These are phyloP conservation scores for Arxiozyma slooffiae DNA, from an alignment of 1,139 yeast species.

Conservation along the genomic window DNA sequence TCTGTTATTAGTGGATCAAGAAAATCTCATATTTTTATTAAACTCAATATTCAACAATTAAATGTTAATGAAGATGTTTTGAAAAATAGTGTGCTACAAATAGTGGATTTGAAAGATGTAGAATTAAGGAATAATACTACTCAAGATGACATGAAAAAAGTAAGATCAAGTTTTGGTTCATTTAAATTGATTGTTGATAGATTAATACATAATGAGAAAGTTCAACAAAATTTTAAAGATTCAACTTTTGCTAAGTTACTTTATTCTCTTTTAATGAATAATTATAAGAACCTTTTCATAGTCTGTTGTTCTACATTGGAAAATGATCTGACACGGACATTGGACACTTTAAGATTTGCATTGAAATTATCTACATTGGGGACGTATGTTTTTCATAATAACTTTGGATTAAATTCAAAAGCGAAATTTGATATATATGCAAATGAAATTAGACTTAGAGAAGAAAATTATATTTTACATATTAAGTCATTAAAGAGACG, in stretches of 20 bases:
- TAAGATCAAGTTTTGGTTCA: conserved; percentile 67
- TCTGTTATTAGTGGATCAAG: conserved; percentile 55
- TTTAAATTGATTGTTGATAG: conserved; percentile 77
- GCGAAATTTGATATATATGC: conserved; percentile 43
- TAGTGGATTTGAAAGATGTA: conserved; percentile 80
- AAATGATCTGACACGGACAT: conserved; percentile 55
- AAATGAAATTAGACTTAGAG: conserved; percentile 39
- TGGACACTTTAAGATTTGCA: conserved; percentile 74
- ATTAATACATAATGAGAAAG: conserved; percentile 51
- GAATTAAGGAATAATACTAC: conserved; percentile 69
- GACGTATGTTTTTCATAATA: conserved; percentile 57
- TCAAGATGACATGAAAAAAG: conserved; percentile 75
- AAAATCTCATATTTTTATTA: conserved; percentile 74
- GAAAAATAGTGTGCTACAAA: conserved; percentile 36
- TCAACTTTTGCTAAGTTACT: conserved; percentile 74
- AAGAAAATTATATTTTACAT: conserved; percentile 38
- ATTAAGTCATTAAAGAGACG: conserved; percentile 46
- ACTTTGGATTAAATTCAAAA: conserved; percentile 49
- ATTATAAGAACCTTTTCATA: conserved; percentile 70
- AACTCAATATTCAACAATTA: conserved; percentile 51
- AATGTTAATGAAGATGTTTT: conserved; percentile 35
- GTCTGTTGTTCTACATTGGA: conserved; percentile 69
- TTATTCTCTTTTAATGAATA: conserved; percentile 83
- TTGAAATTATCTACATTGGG: conserved; percentile 64
- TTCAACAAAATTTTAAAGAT: conserved; percentile 54